Percentiles rank a stretch among this genome's conserved stretches.
These are phyloP conservation scores for Aspergillus bridgeri DNA, from an alignment of 495 filamentous ascomycete species.

Conservation along the genomic window DNA sequence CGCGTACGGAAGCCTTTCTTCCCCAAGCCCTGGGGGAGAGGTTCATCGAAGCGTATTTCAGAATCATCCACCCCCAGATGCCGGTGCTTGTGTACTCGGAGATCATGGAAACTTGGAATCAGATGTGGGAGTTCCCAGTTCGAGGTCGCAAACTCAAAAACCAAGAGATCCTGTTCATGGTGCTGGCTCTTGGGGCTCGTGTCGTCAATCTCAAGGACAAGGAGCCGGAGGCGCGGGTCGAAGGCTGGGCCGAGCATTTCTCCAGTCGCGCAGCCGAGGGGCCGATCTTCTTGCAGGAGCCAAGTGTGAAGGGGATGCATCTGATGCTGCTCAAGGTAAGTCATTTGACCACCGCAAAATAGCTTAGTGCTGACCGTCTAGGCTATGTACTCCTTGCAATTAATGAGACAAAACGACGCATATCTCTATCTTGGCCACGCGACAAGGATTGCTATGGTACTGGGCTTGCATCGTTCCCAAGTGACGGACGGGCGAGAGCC, in stretches of 20 bases:
- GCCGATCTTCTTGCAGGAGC: conserved; percentile 11
- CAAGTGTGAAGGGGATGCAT: conserved; percentile 10
- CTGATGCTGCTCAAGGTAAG: conserved; percentile 15
- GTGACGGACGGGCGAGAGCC: conserved; percentile 11
- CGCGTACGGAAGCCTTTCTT: conserved; percentile 9
- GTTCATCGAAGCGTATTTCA: conserved; percentile 13
- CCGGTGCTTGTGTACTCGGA: conserved; percentile 9
- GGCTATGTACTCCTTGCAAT: conserved; percentile 13
- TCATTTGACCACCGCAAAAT: background rate
- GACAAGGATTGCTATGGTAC: conserved; percentile 9
- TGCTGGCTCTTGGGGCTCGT: conserved; percentile 11
- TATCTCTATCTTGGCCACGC: conserved; percentile 16
- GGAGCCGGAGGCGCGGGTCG: conserved; percentile 4
- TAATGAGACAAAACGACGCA: conserved; percentile 14
- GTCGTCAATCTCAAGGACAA: conserved; percentile 6
- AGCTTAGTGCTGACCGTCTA: background rate
- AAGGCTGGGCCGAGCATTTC: conserved; percentile 14
- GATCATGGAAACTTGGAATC: conserved; percentile 8
- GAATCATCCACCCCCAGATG: conserved; percentile 14
- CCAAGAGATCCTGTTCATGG: conserved; percentile 15
- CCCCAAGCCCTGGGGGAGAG: conserved; percentile 4
- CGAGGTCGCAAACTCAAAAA: conserved; percentile 10
- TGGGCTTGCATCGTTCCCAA: conserved; percentile 12
- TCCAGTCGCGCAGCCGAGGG: conserved; percentile 10
- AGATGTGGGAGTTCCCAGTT: conserved; percentile 14